These are phyloP conservation scores for Globisporangium radiosum DNA, from an alignment of 352 stramenopile genomes.

Conservation along the genomic window DNA sequence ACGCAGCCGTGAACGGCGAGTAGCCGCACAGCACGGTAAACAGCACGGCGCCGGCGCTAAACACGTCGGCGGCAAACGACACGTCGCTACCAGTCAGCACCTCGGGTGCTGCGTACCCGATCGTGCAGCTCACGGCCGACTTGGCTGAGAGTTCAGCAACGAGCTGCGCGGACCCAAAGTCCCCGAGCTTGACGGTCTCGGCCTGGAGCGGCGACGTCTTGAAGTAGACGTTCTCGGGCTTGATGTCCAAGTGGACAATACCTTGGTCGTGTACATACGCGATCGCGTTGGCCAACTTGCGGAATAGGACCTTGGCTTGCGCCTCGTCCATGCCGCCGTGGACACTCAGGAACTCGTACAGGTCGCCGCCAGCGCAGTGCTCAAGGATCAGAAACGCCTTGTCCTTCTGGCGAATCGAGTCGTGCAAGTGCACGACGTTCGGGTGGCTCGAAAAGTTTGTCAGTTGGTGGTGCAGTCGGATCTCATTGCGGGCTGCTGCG, in stretches of 20 bases:
- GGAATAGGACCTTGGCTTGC: constrained; percentile 42
- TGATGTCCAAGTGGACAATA: constrained; percentile 73
- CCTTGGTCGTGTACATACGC: constrained; percentile 47
- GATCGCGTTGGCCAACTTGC: constrained; percentile 42
- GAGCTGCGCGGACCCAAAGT: constrained; percentile 62
- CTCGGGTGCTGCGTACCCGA: constrained; percentile 72
- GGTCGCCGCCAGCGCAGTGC: constrained; percentile 52
- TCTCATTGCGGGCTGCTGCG: constrained; percentile 48
- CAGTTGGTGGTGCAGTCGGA: constrained; percentile 55
- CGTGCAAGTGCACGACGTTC: constrained; percentile 58
- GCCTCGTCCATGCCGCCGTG: constrained; percentile 45
- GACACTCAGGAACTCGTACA: constrained; percentile 54
- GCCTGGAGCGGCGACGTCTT: constrained; percentile 36
- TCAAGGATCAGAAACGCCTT: constrained; percentile 59
- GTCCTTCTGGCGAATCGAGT: constrained; percentile 58
- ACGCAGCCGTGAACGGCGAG: constrained; percentile 52
- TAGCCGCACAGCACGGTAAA: constrained; percentile 65
- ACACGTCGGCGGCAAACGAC: constrained; percentile 63
- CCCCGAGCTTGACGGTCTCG: constrained; percentile 54
- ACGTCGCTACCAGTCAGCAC: constrained; percentile 44
- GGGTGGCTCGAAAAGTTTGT: constrained; percentile 63
- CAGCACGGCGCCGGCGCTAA: constrained; percentile 64
- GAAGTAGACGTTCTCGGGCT: constrained; percentile 78
- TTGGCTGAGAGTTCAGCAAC: constrained; percentile 31
- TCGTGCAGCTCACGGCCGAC: constrained; percentile 49